Evolutionary conservation across 2,329 filamentous ascomycete genomes (phyloP).

Genomic region (Alternaria burnsii): DNA sequence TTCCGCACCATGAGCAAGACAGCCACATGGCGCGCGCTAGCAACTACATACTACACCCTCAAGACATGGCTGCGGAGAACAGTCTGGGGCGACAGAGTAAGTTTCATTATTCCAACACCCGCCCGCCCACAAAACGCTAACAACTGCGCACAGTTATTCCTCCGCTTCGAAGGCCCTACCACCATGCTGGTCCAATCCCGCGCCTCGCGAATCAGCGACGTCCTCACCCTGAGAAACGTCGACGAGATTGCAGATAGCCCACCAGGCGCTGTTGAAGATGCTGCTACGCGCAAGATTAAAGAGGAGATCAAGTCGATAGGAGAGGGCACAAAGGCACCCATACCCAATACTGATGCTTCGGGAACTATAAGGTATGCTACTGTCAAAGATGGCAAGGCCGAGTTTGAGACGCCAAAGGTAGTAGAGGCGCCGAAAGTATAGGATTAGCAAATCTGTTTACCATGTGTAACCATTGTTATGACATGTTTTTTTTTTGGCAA

Average conservation of each 20-base stretch:
- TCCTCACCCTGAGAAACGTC: slow-evolving; percentile 78
- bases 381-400: slow-evolving; percentile 39
- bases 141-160: slow-evolving; percentile 67
- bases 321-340: slow-evolving; percentile 27
- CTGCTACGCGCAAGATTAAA: slow-evolving; percentile 50
- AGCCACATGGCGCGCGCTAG: slow-evolving; percentile 73
- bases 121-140: slow-evolving; percentile 19
- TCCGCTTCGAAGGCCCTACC: slow-evolving; percentile 86
- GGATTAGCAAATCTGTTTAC: neutral
- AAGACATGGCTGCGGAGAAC: slow-evolving; percentile 81
- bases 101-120: slow-evolving; percentile 24
- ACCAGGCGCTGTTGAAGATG: slow-evolving; percentile 72
- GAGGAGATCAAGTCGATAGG: slow-evolving; percentile 48
- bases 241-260: slow-evolving; percentile 89
- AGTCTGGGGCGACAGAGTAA: slow-evolving; percentile 88
- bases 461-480: too few relatives aligned
- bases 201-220: slow-evolving; percentile 79
- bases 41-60: slow-evolving; percentile 70
- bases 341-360: slow-evolving; percentile 24
- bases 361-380: slow-evolving; percentile 37
- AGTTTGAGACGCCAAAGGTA: slow-evolving; percentile 29
- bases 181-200: slow-evolving; percentile 89
- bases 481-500: neutral
- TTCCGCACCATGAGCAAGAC: slow-evolving; percentile 76
- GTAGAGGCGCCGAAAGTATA: slow-evolving; percentile 12